Evolutionary conservation across 2,329 filamentous ascomycete species (phyloP), one percentile per base, ranked within the genome.

Genomic region (Arthrinium phaeospermum): DNA sequence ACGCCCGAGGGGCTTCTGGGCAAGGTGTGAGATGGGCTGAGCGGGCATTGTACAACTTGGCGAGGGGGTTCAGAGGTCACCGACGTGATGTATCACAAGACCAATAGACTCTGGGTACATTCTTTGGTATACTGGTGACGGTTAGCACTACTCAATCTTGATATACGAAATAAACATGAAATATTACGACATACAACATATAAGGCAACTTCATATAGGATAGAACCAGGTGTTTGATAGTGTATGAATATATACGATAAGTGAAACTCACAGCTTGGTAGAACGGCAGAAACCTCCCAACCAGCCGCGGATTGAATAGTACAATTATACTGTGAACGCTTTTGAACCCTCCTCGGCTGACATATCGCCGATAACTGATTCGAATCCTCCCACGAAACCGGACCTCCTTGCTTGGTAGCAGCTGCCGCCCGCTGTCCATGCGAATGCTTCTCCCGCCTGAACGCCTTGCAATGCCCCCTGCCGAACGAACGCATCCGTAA

Each of bases 391-490:
- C 41, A 19, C 19, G 34, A 14, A 64, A 41, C n/a, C 16, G 53
- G 4, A n/a, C 4, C 6, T 30, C 34, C 57, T 10, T 10, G 19
- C 19, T 22, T 64, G 57, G 22, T 24, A 24, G 57, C 57, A 41
- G 57, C 57, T 64, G 34, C 34, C 34, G 22, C 19, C n/a, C n/a
- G 46, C 34, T 64, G 57, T 41, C 34, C 57, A 64, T 41, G 57
- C 30, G 57, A 64, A 64, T 64, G 57, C 57, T 64, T 64, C 19
- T 64, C 30, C 67, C 45, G 41, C 67, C 67, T 24, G 41, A 68
- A 68, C 67, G 67, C 67, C 67, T 68, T 68, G 67, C 67, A 45
- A 68, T 68, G 67, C 41, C 45, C 45, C 30, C n/a, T n/a, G 30
- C 45, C 57, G 57, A 64, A 41, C 57, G 34, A 64, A 41, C 30